These are phyloP conservation scores for Asterophora parasitica DNA, from an alignment of 768 basidiomycete genomes.

Conservation along the genomic window DNA sequence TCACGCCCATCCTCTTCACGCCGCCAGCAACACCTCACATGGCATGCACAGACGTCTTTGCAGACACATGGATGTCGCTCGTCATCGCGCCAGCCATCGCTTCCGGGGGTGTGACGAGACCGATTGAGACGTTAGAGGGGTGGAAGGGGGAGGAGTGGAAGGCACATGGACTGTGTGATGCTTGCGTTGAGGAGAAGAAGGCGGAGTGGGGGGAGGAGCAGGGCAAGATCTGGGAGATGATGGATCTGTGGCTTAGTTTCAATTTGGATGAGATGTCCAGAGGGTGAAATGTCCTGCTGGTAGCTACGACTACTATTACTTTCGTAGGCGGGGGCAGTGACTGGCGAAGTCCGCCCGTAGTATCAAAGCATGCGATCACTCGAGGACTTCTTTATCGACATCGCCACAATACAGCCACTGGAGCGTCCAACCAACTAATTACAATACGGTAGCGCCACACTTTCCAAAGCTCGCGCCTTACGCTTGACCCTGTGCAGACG, in stretches of 20 bases:
- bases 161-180: conserved; percentile 49
- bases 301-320: too few species aligned
- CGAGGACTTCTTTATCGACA: too few species aligned
- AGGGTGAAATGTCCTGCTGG: too few species aligned
- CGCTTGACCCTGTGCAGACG: conserved; percentile 52
- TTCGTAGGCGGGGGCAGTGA: too few species aligned
- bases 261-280: too few species aligned
- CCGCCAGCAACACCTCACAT: conserved; percentile 66
- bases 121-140: conserved; percentile 63
- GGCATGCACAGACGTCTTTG: conserved; percentile 35
- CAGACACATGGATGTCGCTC: too few species aligned
- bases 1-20: conserved; percentile 71
- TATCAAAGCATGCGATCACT: too few species aligned
- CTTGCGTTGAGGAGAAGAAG: conserved; percentile 54
- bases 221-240: conserved; percentile 48
- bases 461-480: conserved; percentile 48
- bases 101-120: conserved; percentile 59
- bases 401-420: too few species aligned
- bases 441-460: too few species aligned
- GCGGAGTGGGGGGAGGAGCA: conserved; percentile 67
- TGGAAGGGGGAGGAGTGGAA: conserved; percentile 60
- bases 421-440: too few species aligned
- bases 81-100: conserved; percentile 58
- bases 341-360: too few species aligned
- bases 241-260: conserved; percentile 55